A percentile compares a stretch with the other conserved stretches of the same genome.
phyloP scores from a whole-genome alignment of 768 basidiomycete genomes.

The Suillus alpinus region DNA sequence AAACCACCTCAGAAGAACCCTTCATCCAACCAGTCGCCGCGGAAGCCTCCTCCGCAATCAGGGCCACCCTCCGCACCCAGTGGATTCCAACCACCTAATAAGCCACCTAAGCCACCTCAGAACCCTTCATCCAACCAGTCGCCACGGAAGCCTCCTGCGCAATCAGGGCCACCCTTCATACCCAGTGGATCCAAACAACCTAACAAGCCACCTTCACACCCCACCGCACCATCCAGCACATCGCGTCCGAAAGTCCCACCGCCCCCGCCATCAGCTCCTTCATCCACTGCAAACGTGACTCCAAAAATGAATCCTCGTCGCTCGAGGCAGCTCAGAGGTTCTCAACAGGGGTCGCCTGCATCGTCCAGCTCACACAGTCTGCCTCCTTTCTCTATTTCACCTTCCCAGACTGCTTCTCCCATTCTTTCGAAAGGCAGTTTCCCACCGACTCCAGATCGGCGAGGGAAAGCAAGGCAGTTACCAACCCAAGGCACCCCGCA shows the following conservation, averaged over 20 bases:
- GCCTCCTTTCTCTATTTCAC: neutral
- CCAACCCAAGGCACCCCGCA: neutral
- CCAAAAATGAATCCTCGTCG: slow-evolving; percentile 1
- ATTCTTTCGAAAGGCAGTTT: neutral
- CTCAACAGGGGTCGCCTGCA: neutral
- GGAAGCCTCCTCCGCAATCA: slow-evolving; percentile 12
- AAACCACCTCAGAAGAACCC: slow-evolving; percentile 10
- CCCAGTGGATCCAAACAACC: neutral
- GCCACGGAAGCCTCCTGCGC: slow-evolving; percentile 14
- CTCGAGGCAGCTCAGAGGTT: neutral
- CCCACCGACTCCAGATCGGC: neutral
- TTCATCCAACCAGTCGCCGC: slow-evolving; percentile 12
- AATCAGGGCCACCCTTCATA: slow-evolving; percentile 1
- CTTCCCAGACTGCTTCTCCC: neutral
- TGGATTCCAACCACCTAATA: neutral
- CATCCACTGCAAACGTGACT: neutral
- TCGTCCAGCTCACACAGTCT: neutral
- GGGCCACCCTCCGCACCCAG: slow-evolving; percentile 3
- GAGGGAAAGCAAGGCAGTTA: neutral
- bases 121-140: slow-evolving; percentile 9
- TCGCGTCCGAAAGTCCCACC: slow-evolving; percentile 2
- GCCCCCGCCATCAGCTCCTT: slow-evolving; percentile 5
- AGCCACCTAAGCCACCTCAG: slow-evolving; percentile 5
- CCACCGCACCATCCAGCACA: neutral
- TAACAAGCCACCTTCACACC: neutral